Conservation (phyloP, 2,329 filamentous ascomycete genomes). For the Oidium heveae region DNA sequence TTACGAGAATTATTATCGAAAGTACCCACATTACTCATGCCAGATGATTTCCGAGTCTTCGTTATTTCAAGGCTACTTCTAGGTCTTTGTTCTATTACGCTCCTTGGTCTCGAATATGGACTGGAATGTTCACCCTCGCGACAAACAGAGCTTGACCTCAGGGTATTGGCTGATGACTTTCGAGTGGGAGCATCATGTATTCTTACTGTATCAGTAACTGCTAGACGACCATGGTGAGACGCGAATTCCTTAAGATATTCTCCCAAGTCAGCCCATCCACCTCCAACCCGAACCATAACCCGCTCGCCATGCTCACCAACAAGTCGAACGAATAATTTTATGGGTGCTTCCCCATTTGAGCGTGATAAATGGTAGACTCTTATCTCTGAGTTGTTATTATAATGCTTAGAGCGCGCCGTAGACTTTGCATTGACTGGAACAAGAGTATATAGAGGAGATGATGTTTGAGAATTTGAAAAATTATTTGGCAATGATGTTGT, state of each 20-base stretch:
- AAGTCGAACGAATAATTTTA: constrained; percentile 81
- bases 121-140: constrained; percentile 17
- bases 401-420: constrained; percentile 20
- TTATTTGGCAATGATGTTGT: constrained; percentile 11
- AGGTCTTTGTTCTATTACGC: constrained; percentile 9
- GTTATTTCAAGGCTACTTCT: constrained; percentile 10
- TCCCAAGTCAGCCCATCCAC: constrained; percentile 91
- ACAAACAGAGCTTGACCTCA: constrained; percentile 4
- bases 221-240: constrained; percentile 63
- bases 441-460: constrained; percentile 42
- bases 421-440: constrained; percentile 30
- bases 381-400: constrained; percentile 42
- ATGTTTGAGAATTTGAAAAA: constrained; percentile 19
- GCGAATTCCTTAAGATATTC: constrained; percentile 91
- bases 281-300: constrained; percentile 93
- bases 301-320: constrained; percentile 77
- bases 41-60: constrained; percentile 10
- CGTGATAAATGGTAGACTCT: constrained; percentile 81
- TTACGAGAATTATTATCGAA: not conserved
- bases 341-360: constrained; percentile 59
- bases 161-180: constrained; percentile 8
- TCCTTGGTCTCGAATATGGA: constrained; percentile 8
- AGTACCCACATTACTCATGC: not conserved
- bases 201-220: constrained; percentile 27
- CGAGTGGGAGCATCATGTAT: constrained; percentile 25